Evolutionary conservation across 2,329 filamentous ascomycete species (phyloP).

Genomic region (Aspergillus melleus): DNA sequence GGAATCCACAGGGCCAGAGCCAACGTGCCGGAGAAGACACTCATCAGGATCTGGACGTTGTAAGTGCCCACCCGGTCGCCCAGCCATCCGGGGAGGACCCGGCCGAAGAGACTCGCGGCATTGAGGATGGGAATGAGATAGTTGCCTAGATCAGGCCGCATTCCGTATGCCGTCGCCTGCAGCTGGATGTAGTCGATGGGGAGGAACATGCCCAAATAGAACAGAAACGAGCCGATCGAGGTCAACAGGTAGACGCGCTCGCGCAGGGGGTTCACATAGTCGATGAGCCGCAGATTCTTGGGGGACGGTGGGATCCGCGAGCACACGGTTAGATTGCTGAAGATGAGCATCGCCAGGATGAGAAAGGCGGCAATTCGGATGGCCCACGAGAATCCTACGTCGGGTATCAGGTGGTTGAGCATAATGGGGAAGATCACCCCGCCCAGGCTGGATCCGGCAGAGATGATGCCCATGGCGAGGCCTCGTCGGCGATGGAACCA

Average conservation of each 20-base stretch:
- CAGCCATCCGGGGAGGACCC: slow-evolving; percentile 32
- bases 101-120: slow-evolving; percentile 38
- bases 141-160: slow-evolving; percentile 48
- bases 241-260: slow-evolving; percentile 25
- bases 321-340: background rate
- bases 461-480: slow-evolving; percentile 53
- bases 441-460: slow-evolving; percentile 54
- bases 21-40: slow-evolving; percentile 13
- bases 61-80: slow-evolving; percentile 30
- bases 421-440: slow-evolving; percentile 59
- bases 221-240: slow-evolving; percentile 29
- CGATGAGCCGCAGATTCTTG: slow-evolving; percentile 4
- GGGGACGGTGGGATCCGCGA: background rate
- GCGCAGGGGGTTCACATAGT: slow-evolving; percentile 24
- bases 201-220: slow-evolving; percentile 62
- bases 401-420: slow-evolving; percentile 15
- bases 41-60: slow-evolving; percentile 16
- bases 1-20: slow-evolving; percentile 6
- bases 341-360: slow-evolving; percentile 38
- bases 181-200: slow-evolving; percentile 54
- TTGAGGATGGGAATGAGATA: slow-evolving; percentile 59
- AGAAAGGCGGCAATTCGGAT: slow-evolving; percentile 25
- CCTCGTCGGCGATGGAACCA: slow-evolving; percentile 55
- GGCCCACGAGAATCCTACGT: slow-evolving; percentile 21
- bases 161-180: slow-evolving; percentile 51